Percentiles rank a stretch among this genome's conserved stretches.
Evolutionary conservation across 495 filamentous ascomycete species (phyloP).

Genomic region (Hypomontagnella monticulosa): DNA sequence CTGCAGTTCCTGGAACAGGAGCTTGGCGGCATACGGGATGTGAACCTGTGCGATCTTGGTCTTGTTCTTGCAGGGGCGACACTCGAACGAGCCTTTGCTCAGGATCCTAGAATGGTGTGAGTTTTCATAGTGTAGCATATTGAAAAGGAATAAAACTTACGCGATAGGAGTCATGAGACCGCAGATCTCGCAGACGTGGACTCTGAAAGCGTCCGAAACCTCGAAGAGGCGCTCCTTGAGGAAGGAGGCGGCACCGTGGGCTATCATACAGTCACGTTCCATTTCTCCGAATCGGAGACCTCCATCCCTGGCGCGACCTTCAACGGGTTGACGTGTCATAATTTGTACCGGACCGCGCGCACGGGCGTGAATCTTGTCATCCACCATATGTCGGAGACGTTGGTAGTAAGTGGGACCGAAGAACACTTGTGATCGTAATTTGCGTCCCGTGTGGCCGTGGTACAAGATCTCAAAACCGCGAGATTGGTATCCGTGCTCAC

Average conservation of each 20-base stretch:
- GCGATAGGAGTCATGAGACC: constrained; percentile 98
- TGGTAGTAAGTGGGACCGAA: constrained; percentile 99
- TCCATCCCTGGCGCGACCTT: constrained; percentile 96
- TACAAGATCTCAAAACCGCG: constrained; percentile 99
- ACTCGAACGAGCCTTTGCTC: constrained; percentile 93
- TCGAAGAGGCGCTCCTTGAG: constrained; percentile 97
- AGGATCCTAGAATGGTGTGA: constrained; percentile 74
- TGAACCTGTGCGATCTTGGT: constrained; percentile 96
- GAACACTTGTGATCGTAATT: constrained; percentile 94
- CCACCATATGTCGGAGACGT: constrained; percentile 98
- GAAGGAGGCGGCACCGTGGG: constrained; percentile 95
- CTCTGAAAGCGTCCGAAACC: constrained; percentile 96
- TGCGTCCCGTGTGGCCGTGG: constrained; percentile 94
- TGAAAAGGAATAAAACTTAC: constrained; percentile 69
- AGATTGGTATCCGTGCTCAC: constrained; percentile 91
- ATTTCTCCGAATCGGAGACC: constrained; percentile 99
- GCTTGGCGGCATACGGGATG: constrained; percentile 97
- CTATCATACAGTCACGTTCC: constrained; percentile 99
- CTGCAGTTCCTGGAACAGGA: constrained; percentile 97
- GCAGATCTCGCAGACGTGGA: constrained; percentile 98
- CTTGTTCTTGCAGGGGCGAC: constrained; percentile 97
- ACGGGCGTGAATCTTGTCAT: constrained; percentile 99
- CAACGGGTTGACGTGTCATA: constrained; percentile 96
- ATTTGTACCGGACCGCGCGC: constrained; percentile 97
- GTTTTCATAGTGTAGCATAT: too few species aligned